Base-by-base conservation (phyloP, 768 basidiomycete species). In the Lentinula sp. region DNA sequence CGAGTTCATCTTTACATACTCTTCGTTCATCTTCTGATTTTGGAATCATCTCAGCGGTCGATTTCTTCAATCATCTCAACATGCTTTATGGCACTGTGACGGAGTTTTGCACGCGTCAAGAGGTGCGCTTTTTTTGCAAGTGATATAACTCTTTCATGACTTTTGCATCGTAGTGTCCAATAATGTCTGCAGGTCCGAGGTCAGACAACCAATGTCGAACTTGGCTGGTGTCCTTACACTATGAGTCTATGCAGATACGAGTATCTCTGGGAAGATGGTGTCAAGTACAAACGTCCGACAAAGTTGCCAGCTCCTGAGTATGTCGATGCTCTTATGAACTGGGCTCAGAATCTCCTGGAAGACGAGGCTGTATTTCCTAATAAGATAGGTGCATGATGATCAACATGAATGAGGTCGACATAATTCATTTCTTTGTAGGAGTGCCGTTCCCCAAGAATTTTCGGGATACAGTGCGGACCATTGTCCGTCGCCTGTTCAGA, bases 31-130 rank as follows among this genome's bases (percentile, higher is more conserved):
- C 59, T 10, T 21, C 16, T 37, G 62, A 18, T 40, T 57, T 40
- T 57, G 57, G 18, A 13, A 56, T 23, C n/a, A 11, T 21, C 40
- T 9, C 42, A 60, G 97, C 94, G 34, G 96, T 98, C 62, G 97
- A 99, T 73, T 99, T 99, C 77, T 99, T 98, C 82, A 99, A 98
- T 70, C 97, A 99, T 70, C 76, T 99, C 65, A 99, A 99, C 72
- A 99, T 99, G 97, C 78, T 99, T 18, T 99, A 98, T 69, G 97
- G 96, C 10, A 97, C 95, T 9, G 87, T 99, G 23, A 97, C 97
- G 2, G 97, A 99, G 75, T 98, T 98, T 70, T 99, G 97, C 73
- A 98, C 92, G 16, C 83, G 88, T 9, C 86, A 95, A 70, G 94
- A 97, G 83, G 95, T 91, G 68, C 66, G 81, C 70, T 37, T 59